phyloP scores from a whole-genome alignment of 345 rosid species.

The Citrus sp. region DNA sequence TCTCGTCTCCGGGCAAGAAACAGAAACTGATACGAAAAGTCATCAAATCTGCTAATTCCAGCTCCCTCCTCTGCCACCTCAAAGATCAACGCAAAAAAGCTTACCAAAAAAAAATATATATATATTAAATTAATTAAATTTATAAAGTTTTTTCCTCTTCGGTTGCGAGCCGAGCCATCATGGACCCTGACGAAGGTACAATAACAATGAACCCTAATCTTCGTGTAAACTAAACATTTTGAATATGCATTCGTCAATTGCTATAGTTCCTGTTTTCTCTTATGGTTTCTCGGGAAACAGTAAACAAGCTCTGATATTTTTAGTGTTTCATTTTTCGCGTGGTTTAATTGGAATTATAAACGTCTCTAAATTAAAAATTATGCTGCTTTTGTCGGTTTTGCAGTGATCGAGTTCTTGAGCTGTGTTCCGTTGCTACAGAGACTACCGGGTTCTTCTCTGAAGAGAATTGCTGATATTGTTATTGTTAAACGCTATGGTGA shows the following conservation, averaged over 20 bases:
- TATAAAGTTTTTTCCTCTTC: neutral
- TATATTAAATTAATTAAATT: neutral
- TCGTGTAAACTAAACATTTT: neutral
- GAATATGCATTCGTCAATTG: neutral
- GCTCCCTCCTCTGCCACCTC: too few relatives aligned
- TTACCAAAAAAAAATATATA: neutral
- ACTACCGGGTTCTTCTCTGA: slow-evolving; percentile 63
- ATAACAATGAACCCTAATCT: neutral
- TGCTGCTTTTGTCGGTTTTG: slow-evolving; percentile 7
- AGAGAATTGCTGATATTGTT: slow-evolving; percentile 54
- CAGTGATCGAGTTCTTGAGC: slow-evolving; percentile 73
- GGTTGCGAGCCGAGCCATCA: neutral
- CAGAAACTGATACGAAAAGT: too few relatives aligned
- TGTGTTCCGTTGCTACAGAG: slow-evolving; percentile 72
- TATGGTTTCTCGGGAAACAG: neutral
- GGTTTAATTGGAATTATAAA: neutral
- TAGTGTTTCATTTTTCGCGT: neutral
- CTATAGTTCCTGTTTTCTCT: neutral
- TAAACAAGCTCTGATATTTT: neutral
- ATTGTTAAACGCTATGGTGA: slow-evolving; percentile 54
- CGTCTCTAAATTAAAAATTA: neutral
- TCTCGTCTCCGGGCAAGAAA: too few relatives aligned
- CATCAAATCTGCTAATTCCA: too few relatives aligned
- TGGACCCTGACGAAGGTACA: slow-evolving; percentile 48
- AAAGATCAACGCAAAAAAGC: too few relatives aligned